A percentile compares a stretch with the other conserved stretches of the same genome.
phyloP scores from a whole-genome alignment of 805 yeast genomes.

The Hanseniaspora opuntiae region DNA sequence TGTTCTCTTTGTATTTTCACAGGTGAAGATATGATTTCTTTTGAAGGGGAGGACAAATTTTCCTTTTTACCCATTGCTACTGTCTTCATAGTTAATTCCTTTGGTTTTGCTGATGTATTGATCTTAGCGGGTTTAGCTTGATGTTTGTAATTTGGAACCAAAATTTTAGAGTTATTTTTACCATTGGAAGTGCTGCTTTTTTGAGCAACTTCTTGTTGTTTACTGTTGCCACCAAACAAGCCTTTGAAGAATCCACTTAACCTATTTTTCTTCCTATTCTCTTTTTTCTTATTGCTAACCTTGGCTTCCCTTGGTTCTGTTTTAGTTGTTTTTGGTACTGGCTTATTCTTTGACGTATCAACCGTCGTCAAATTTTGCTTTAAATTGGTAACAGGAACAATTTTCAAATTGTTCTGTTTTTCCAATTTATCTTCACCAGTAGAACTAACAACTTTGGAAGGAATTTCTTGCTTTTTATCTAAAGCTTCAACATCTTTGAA shows the following conservation, averaged over 20 bases:
- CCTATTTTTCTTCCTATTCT: slow-evolving; percentile 5
- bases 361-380: not conserved
- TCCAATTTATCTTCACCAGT: not conserved
- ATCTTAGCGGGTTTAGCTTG: not conserved
- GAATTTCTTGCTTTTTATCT: not conserved
- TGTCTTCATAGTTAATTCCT: not conserved
- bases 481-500: not conserved
- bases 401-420: not conserved
- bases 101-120: not conserved
- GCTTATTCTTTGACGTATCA: not conserved
- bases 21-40: slow-evolving; percentile 7
- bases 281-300: not conserved
- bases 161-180: not conserved
- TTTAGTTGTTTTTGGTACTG: no score
- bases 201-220: not conserved
- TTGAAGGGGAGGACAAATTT: not conserved
- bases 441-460: not conserved
- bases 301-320: not conserved
- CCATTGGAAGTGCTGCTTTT: not conserved
- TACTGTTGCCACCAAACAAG: not conserved
- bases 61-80: not conserved
- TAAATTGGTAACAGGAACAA: not conserved
- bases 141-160: not conserved
- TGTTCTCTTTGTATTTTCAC: slow-evolving; percentile 8
- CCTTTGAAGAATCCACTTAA: slow-evolving; percentile 2